Evolutionary conservation across 176 grass and related monocot species (phyloP), one percentile per base, ranked within the genome.

Genomic region (Tillandsia fasciculata): DNA sequence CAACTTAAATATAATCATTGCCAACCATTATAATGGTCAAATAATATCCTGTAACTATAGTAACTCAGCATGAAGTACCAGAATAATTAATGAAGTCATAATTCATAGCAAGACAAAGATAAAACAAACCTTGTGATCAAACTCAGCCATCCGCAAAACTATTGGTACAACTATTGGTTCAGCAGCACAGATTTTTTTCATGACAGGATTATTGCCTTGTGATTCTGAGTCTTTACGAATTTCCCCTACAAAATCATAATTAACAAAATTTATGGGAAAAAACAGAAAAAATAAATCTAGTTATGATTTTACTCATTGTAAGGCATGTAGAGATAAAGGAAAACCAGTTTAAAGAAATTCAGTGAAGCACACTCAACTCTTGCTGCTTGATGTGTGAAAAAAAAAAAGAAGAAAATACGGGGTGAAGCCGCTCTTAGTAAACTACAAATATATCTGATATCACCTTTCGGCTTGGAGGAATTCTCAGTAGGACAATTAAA

Each of bases 101-200:
- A 17, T 17, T 59, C n/a, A 59, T 59, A 18, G 20, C 54, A 63
- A 82, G 64, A 1, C 4, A 80, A 11, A 20, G 48, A 20, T 48
- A 82, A 63, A 67, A 69, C 27, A 72, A 20, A 96, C 93, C 89
- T 96, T 92, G 74, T 96, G 93, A 87, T 96, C 93, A 81, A 96
- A 96, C 76, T 96, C 93, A 61, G 89, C 85, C 93, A 96, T 96
- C 68, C 84, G 87, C 84, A 96, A 72, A 52, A 96, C 88, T 78
- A 96, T 90, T 61, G 93, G 93, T 73, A 87, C 77, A 67, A 90
- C 77, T 79, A 96, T 92, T 10, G 93, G 88, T 65, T 96, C 89
- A 70, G 81, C 50, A 29, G 83, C 81, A 83, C 70, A 59, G 80
- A 87, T 96, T 64, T 87, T 82, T 81, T 85, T 89, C 67, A 79